These are phyloP conservation scores for Geosmithia flava DNA, from an alignment of 2,329 filamentous ascomycete species.

Conservation along the genomic window DNA sequence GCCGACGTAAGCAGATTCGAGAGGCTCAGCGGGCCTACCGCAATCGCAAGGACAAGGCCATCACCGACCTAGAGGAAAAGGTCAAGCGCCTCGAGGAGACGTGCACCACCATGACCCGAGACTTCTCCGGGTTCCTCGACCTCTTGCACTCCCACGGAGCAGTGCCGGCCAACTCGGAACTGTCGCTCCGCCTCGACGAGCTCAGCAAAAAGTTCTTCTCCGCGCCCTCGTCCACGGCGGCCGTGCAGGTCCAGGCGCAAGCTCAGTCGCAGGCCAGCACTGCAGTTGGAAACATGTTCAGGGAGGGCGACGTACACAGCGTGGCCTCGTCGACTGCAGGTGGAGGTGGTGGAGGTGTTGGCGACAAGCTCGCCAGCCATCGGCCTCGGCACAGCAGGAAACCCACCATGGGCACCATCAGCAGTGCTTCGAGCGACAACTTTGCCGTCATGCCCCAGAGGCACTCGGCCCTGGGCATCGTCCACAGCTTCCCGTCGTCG, in stretches of 20 bases:
- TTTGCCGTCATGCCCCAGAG: not conserved
- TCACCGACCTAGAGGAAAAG: constrained; percentile 57
- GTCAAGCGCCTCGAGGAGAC: constrained; percentile 57
- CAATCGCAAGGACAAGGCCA: constrained; percentile 72
- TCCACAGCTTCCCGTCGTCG: constrained; percentile 3
- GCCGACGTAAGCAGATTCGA: constrained; percentile 76
- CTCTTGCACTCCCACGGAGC: constrained; percentile 35
- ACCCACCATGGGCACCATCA: constrained; percentile 1
- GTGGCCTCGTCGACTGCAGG: not conserved
- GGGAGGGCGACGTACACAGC: not conserved
- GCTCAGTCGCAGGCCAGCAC: not conserved
- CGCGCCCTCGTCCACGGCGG: not conserved
- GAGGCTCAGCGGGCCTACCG: constrained; percentile 78
- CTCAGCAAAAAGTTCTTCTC: not conserved
- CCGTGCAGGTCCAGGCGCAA: not conserved
- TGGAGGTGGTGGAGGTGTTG: not conserved
- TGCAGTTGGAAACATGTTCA: not conserved
- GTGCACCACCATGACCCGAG: constrained; percentile 62
- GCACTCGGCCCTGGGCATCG: constrained; percentile 1
- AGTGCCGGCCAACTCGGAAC: constrained; percentile 37
- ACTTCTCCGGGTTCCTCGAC: constrained; percentile 48
- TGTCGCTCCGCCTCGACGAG: not conserved
- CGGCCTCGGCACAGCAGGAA: not conserved
- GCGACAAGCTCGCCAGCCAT: not conserved
- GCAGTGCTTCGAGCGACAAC: not conserved